A percentile compares a stretch with the other conserved stretches of the same genome.
Evolutionary conservation across 306 rosid species (phyloP).

Genomic region (Canavalia ensiformis): DNA sequence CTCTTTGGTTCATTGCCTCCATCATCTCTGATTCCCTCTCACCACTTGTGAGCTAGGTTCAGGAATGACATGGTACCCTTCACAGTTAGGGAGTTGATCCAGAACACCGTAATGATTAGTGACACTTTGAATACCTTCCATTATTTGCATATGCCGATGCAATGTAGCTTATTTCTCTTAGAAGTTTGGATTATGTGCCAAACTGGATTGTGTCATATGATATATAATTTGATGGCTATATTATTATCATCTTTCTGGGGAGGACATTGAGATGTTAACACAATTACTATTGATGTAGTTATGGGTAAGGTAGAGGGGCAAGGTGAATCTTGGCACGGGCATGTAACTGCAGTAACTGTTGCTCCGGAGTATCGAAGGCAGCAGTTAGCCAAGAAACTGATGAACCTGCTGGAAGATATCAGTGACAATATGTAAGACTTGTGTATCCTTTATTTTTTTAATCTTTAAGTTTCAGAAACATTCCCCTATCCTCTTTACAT

Average conservation of each 20-base stretch:
- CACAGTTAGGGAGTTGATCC: neutral
- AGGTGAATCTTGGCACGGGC: conserved; percentile 99
- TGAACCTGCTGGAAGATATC: conserved; percentile 91
- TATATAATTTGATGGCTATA: conserved; percentile 18
- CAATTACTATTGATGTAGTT: conserved; percentile 60
- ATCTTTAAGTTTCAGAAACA: conserved; percentile 26
- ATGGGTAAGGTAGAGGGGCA: conserved; percentile 99
- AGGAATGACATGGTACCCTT: conserved; percentile 19
- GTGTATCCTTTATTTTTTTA: neutral
- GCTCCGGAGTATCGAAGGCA: conserved; percentile 95
- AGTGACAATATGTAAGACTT: conserved; percentile 86
- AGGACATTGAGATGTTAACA: neutral
- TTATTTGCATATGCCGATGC: conserved; percentile 19
- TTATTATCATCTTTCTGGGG: neutral
- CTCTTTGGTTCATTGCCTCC: too few relatives aligned
- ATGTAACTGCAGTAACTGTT: conserved; percentile 95
- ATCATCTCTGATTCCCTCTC: too few relatives aligned
- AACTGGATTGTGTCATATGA: neutral
- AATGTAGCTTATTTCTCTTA: neutral
- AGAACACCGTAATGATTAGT: neutral
- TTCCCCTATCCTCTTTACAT: neutral
- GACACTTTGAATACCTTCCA: conserved; percentile 8
- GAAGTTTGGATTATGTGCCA: neutral
- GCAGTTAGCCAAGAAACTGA: conserved; percentile 94
- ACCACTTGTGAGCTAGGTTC: neutral